These are phyloP conservation scores for Colletotrichum tanaceti DNA, from an alignment of 2,329 filamentous ascomycete genomes.

Conservation along the genomic window DNA sequence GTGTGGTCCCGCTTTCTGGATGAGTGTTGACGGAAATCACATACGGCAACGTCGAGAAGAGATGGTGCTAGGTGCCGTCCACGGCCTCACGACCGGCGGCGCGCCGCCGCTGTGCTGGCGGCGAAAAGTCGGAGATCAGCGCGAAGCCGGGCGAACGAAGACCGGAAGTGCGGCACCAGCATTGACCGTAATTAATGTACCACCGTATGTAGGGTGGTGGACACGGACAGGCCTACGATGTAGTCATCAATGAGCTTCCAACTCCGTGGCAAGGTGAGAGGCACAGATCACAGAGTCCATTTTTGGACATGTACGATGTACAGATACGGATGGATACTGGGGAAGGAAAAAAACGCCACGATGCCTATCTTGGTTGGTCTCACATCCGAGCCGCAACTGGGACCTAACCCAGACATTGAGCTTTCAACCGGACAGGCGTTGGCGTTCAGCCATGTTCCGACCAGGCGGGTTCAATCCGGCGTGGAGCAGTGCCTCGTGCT, in stretches of 20 bases:
- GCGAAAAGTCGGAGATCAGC: not conserved
- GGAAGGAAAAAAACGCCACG: not conserved
- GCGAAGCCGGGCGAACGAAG: not conserved
- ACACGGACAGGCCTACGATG: no score
- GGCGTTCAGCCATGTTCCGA: constrained; percentile 15
- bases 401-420: constrained; percentile 4
- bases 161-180: not conserved
- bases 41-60: no score
- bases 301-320: not conserved
- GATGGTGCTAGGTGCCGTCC: no score
- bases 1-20: no score
- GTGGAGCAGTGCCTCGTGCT: constrained; percentile 1
- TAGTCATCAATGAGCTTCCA: not conserved
- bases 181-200: no score
- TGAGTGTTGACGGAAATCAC: no score
- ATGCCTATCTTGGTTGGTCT: constrained; percentile 3
- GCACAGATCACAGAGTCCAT: no score
- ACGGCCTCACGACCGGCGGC: not conserved
- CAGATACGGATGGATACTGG: no score
- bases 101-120: not conserved
- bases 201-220: no score
- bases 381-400: constrained; percentile 11
- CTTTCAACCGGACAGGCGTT: not conserved
- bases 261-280: not conserved
- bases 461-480: not conserved